Evolutionary conservation across 495 filamentous ascomycete genomes (phyloP), one percentile per base, ranked within the genome.

Genomic region (Aspergillus asperescens): DNA sequence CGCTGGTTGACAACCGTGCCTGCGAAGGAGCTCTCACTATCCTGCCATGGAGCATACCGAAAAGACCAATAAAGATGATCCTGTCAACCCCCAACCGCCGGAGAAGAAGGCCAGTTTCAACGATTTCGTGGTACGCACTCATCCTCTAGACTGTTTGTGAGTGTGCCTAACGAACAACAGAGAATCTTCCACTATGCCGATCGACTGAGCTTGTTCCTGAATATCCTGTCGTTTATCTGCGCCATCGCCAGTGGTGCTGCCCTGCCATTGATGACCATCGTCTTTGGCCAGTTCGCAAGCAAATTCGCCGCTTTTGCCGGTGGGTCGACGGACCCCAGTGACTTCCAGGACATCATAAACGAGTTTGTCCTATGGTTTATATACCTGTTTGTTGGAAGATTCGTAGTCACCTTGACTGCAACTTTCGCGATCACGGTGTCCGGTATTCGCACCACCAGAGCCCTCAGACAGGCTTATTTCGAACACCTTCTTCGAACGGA

Each of bases 241-340:
- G 74, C 77, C 1, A 71, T 81, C 49, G 76, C 71, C 3, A 67
- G 73, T 10, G 79, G 79, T 7, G 67, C 74, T n/a, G 55, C 67
- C 3, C 23, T 71, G 19, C 72, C 72, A 10, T 49, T 76, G 1
- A 72, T 73, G 70, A 71, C 61, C 28, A 57, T 74, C 31, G 50
- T 76, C 7, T 73, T 74, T 50, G 69, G 71, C 19, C 47, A 59
- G 22, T 64, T 69, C 18, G 61, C 62, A 10, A 61, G 56, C 39
- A 54, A 61, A 3, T 71, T 73, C 58, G 66, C 50, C 41, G 48
- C 52, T 19, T 72, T 64, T 34, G 55, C 49, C 12, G 54, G 38
- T n/a, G 70, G 69, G 6, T 24, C 18, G 7, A 10, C 48, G 13
- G 32, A 35, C 18, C 56, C 64, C 25, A 49, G 29, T 22, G 52